Conservation (phyloP, 768 basidiomycete species). For the Gloeopeniophorella convolvens region DNA sequence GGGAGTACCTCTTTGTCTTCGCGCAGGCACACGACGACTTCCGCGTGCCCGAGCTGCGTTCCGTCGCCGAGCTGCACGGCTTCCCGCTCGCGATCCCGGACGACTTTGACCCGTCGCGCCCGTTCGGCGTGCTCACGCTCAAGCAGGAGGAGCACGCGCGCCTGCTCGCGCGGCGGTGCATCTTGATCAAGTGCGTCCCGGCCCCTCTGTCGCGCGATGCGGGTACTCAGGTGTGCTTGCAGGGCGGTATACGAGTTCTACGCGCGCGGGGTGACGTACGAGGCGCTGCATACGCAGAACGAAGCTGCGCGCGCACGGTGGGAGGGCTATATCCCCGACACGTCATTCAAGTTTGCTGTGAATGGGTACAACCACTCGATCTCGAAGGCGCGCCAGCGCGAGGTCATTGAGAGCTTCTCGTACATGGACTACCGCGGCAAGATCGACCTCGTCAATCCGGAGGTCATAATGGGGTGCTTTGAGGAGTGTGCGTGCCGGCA, state of each 20-base stretch:
- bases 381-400: constrained; percentile 54
- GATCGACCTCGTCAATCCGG: constrained; percentile 76
- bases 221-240: not conserved
- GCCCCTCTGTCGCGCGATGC: not conserved
- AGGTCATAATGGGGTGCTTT: constrained; percentile 64
- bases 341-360: constrained; percentile 78
- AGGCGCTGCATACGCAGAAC: constrained; percentile 57
- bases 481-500: constrained; percentile 70
- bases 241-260: constrained; percentile 80
- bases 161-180: constrained; percentile 68
- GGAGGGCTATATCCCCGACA: constrained; percentile 52
- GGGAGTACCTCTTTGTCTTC: constrained; percentile 60
- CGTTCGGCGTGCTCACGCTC: constrained; percentile 70
- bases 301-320: constrained; percentile 41
- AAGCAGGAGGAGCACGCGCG: constrained; percentile 67
- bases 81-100: constrained; percentile 46
- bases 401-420: constrained; percentile 69
- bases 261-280: constrained; percentile 62
- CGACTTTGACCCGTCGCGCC: constrained; percentile 48
- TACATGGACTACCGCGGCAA: constrained; percentile 81
- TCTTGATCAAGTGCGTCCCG: constrained; percentile 71
- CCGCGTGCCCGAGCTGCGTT: constrained; percentile 74
- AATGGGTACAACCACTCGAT: constrained; percentile 71
- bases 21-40: constrained; percentile 80
- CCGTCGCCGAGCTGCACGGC: constrained; percentile 66